Conservation (phyloP, 2,329 filamentous ascomycete genomes). For the Fusarium redolens region DNA sequence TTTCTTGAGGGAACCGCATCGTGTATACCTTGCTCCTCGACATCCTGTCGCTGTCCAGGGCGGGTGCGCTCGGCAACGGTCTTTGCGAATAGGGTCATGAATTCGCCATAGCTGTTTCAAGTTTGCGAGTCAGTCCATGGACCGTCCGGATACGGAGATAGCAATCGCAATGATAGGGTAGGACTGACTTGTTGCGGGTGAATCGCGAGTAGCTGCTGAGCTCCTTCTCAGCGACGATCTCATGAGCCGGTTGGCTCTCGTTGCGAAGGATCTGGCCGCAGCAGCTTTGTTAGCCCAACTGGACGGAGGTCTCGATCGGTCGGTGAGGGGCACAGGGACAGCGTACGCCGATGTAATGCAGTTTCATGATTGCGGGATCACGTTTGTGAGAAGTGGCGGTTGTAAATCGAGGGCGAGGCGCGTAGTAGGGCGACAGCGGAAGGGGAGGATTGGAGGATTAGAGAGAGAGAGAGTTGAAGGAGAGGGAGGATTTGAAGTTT, state of each 20-base stretch:
- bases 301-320: constrained; percentile 33
- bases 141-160: neutral
- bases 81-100: constrained; percentile 88
- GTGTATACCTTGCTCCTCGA: constrained; percentile 78
- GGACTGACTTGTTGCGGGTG: constrained; percentile 73
- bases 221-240: constrained; percentile 82
- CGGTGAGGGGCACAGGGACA: constrained; percentile 43
- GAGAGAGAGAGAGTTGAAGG: constrained; percentile 21
- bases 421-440: neutral
- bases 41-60: constrained; percentile 84
- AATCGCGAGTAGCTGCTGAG: constrained; percentile 84
- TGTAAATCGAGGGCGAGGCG: neutral
- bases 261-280: constrained; percentile 80
- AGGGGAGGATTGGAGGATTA: neutral
- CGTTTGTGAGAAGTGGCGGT: neutral
- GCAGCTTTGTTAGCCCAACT: constrained; percentile 41
- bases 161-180: neutral
- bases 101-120: constrained; percentile 60
- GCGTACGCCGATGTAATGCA: constrained; percentile 87
- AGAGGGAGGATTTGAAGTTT: constrained; percentile 10
- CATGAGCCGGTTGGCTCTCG: constrained; percentile 78
- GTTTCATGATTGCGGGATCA: constrained; percentile 73
- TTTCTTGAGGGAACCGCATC: neutral
- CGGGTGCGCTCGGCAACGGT: constrained; percentile 87
- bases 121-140: constrained; percentile 26